phyloP scores from a whole-genome alignment of 345 rosid genomes.

The Eucalyptus regnans region DNA sequence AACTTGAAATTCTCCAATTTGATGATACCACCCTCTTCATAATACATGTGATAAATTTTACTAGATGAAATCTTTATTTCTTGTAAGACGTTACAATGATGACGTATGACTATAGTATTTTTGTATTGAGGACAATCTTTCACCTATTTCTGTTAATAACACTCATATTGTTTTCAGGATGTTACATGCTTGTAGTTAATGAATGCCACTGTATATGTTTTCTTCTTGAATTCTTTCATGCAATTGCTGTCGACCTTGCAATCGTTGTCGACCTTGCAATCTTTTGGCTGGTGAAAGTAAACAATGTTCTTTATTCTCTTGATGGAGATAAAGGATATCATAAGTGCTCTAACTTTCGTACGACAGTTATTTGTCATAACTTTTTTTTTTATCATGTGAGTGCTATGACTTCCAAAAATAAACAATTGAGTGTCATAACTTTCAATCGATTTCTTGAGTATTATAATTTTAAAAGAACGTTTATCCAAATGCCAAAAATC shows the following conservation, averaged over 20 bases:
- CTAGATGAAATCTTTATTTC: no score
- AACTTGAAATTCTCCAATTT: neutral
- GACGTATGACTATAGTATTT: neutral
- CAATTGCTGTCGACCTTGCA: neutral
- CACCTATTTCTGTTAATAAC: no score
- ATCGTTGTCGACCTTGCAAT: neutral
- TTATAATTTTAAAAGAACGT: fast-evolving
- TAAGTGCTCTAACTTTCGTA: no score
- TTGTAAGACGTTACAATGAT: neutral
- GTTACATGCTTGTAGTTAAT: no score
- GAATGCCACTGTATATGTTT: neutral
- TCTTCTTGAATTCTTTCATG: neutral
- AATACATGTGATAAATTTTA: neutral
- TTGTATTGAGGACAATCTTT: no score
- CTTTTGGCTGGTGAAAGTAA: no score
- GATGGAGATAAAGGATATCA: fast-evolving
- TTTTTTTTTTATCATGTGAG: fast-evolving
- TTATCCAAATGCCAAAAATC: no score
- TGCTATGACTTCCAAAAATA: no score
- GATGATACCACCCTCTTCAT: fast-evolving
- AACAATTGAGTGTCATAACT: no score
- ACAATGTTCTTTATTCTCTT: no score
- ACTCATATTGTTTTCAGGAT: neutral
- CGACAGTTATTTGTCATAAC: no score
- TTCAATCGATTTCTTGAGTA: no score